phyloP scores from a whole-genome alignment of 495 filamentous ascomycete genomes.

The Tuber aestivum region DNA sequence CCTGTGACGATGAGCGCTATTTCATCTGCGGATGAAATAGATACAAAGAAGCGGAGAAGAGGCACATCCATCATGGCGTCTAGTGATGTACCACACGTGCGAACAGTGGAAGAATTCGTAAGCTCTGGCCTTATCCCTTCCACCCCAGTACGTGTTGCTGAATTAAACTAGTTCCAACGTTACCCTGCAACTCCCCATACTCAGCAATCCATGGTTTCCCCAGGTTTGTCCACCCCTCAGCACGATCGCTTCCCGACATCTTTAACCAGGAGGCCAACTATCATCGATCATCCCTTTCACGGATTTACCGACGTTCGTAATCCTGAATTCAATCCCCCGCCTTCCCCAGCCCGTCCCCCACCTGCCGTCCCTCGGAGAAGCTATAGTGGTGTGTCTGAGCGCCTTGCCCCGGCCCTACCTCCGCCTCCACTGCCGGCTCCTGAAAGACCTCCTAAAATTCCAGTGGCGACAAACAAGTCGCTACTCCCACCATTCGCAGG shows the following conservation, averaged over 20 bases:
- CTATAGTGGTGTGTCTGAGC: slow-evolving; percentile 81
- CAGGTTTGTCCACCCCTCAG: slow-evolving; percentile 45
- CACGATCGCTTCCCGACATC: not conserved
- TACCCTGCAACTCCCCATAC: slow-evolving; percentile 33
- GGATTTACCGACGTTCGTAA: slow-evolving; percentile 38
- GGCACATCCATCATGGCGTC: slow-evolving; percentile 49
- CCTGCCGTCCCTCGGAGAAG: slow-evolving; percentile 78
- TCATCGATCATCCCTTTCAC: slow-evolving; percentile 42
- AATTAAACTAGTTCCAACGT: slow-evolving; percentile 27
- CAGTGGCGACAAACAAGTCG: slow-evolving; percentile 11
- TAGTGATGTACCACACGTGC: slow-evolving; percentile 15
- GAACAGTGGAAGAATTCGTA: slow-evolving; percentile 44
- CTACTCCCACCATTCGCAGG: slow-evolving; percentile 29
- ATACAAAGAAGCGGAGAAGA: slow-evolving; percentile 39
- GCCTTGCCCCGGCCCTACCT: slow-evolving; percentile 48
- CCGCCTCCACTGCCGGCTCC: slow-evolving; percentile 49
- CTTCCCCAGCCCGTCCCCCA: slow-evolving; percentile 61
- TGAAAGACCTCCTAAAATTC: slow-evolving; percentile 39
- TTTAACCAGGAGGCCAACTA: slow-evolving; percentile 4
- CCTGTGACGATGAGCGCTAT: slow-evolving; percentile 32
- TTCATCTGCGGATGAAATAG: slow-evolving; percentile 25
- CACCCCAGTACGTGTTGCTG: not conserved
- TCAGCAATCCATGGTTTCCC: slow-evolving; percentile 44
- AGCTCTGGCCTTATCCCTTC: slow-evolving; percentile 9
- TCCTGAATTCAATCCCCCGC: slow-evolving; percentile 44